Conservation (phyloP, 139 green algal species). For the Asterochloris sp. region DNA sequence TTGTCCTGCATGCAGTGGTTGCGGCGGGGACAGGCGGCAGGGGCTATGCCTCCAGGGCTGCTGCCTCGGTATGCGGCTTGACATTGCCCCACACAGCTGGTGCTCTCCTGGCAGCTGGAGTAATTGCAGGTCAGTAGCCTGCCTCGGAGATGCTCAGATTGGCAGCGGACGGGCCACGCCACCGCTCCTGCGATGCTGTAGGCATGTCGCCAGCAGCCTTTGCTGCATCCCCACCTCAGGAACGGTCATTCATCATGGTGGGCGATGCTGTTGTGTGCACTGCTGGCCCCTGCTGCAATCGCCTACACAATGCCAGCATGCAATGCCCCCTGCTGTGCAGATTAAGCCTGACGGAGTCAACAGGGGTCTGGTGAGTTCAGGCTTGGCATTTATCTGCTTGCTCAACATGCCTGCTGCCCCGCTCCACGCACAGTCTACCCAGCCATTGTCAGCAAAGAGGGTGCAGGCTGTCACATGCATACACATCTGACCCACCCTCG, state of each 20-base stretch:
- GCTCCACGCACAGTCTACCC: too few relatives aligned
- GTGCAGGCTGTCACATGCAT: too few relatives aligned
- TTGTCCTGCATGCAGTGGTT: too few relatives aligned
- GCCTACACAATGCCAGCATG: too few relatives aligned
- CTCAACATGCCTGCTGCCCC: too few relatives aligned
- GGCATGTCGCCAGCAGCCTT: not conserved
- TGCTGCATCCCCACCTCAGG: slow-evolving; percentile 8
- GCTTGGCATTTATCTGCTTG: too few relatives aligned
- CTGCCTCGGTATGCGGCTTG: not conserved
- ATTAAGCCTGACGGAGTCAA: slow-evolving; percentile 57
- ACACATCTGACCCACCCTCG: too few relatives aligned
- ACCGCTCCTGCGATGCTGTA: not conserved
- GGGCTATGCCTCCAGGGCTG: not conserved
- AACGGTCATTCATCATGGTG: slow-evolving; percentile 21
- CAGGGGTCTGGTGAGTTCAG: slow-evolving; percentile 25
- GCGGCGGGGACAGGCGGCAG: not conserved
- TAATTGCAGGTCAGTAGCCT: not conserved
- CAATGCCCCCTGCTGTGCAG: slow-evolving; percentile 14
- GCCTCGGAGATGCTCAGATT: not conserved
- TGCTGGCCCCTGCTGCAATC: too few relatives aligned
- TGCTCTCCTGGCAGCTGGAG: not conserved
- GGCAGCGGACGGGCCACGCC: not conserved
- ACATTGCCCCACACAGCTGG: not conserved
- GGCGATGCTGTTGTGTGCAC: too few relatives aligned
- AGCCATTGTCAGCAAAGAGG: too few relatives aligned